Evolutionary conservation across 1,139 yeast species (phyloP).

Genomic region (Scheffersomyces illinoinensis): DNA sequence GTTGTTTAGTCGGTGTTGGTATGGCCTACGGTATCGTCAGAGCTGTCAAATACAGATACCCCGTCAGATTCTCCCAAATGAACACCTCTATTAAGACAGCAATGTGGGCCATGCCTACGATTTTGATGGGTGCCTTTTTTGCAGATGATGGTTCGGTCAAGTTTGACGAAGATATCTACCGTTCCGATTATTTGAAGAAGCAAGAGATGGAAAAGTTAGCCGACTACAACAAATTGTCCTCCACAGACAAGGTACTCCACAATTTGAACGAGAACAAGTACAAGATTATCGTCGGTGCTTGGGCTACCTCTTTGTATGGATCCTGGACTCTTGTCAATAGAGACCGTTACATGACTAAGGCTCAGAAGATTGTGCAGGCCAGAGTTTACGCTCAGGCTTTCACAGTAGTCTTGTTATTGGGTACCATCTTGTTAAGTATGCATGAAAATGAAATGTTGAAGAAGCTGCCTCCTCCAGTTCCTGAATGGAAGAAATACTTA

Average conservation of each 20-base stretch:
- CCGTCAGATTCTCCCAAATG: conserved; percentile 17
- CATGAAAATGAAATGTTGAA: conserved; percentile 56
- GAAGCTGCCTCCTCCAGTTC: conserved; percentile 35
- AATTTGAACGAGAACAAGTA: conserved; percentile 62
- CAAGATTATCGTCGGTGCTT: conserved; percentile 71
- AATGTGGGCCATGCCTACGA: conserved; percentile 59
- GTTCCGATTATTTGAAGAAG: conserved; percentile 18
- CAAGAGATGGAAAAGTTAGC: conserved; percentile 14
- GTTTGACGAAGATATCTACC: conserved; percentile 54
- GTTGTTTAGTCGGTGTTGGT: conserved; percentile 55
- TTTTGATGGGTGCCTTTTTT: conserved; percentile 51
- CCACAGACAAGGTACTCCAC: conserved; percentile 28
- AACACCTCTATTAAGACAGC: conserved; percentile 57
- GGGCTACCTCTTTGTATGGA: conserved; percentile 88
- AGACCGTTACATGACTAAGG: conserved; percentile 72
- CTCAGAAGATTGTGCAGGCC: conserved; percentile 90
- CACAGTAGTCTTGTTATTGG: conserved; percentile 63
- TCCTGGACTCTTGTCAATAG: conserved; percentile 76
- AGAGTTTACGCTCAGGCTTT: conserved; percentile 93
- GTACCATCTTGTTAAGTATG: conserved; percentile 62
- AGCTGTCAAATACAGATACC: conserved; percentile 21
- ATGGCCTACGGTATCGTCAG: conserved; percentile 51
- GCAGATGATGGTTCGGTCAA: conserved; percentile 61
- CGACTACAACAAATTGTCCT: conserved; percentile 10
- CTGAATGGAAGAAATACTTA: conserved; percentile 38